Base-by-base conservation (phyloP, 495 filamentous ascomycete species). In the Aspergillus diversus region DNA sequence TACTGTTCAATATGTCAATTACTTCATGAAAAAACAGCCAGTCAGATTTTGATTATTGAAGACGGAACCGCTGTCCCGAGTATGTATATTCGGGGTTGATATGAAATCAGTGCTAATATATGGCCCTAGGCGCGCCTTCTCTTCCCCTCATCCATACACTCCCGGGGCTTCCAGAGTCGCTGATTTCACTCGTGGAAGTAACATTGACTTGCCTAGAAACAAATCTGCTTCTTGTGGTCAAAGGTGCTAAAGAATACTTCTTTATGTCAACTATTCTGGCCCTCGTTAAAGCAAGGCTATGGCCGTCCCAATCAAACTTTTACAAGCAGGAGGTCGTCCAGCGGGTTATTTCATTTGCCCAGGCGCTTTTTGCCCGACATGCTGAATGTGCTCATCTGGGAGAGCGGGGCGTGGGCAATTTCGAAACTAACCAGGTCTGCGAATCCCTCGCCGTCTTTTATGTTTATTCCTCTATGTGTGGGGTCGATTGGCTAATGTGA, bases 171-270 rank as follows among this genome's bases (percentile, higher is more conserved):
- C 69, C 75, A 7, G 76, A 81, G 16, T 73, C 73, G 0, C 63
- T 81, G 6, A 59, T 80, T 5, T 66, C 73, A 0, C 69, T 81
- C 11, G 72, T 75, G 12, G 78, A 81, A 52, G 66, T 67, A 17
- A 68, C 66, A 16, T 64, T 81, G n/a, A 51, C 71, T 33, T 72
- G 69, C 15, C 66, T 81, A 2, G 77, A 81, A 63, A 60, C 59
- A 7, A 73, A 73, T 1, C 72, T 73, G 42, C 61, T 76, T 13
- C 63, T 75, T 7, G 67, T 81, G 6, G 69, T 77, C 56, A 81
- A 81, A 52, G 77, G 78, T 0, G 76, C 77, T 4, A 81, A 80
- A 52, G 77, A 81, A 52, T 81, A 79, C 56, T 80, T 79, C 54
- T 80, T 80, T 63, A 68, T 80, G 49, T 80, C 76, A 0, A 79